Conservation (phyloP, 2,329 filamentous ascomycete genomes). For the Claviceps sp. region DNA sequence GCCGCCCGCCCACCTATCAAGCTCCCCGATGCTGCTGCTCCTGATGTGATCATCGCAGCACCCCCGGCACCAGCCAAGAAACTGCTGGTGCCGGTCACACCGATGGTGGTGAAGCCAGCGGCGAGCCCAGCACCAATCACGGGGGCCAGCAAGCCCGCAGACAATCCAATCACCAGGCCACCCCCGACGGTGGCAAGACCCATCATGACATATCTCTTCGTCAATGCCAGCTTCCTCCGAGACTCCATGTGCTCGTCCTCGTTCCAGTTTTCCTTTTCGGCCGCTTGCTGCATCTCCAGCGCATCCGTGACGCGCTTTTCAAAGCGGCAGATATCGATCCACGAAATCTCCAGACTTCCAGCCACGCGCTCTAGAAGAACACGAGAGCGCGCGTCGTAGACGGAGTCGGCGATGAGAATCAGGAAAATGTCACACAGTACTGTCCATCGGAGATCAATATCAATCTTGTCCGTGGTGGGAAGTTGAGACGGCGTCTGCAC, state of each 20-base stretch:
- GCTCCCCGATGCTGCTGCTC: slow-evolving; percentile 73
- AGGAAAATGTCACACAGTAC: slow-evolving; percentile 92
- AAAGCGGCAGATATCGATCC: slow-evolving; percentile 90
- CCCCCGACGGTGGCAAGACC: slow-evolving; percentile 92
- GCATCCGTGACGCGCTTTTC: slow-evolving; percentile 96
- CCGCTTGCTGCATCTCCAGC: slow-evolving; percentile 91
- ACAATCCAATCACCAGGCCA: slow-evolving; percentile 86
- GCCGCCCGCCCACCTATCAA: slow-evolving; percentile 78
- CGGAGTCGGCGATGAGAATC: slow-evolving; percentile 87
- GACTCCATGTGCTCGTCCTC: slow-evolving; percentile 88
- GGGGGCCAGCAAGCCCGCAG: slow-evolving; percentile 80
- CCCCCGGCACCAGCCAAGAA: slow-evolving; percentile 89
- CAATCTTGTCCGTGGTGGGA: slow-evolving; percentile 68
- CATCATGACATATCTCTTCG: slow-evolving; percentile 84
- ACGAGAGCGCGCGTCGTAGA: slow-evolving; percentile 82
- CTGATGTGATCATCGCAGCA: slow-evolving; percentile 85
- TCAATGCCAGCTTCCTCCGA: slow-evolving; percentile 68
- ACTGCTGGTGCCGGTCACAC: slow-evolving; percentile 73
- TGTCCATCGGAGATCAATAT: slow-evolving; percentile 95
- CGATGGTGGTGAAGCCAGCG: slow-evolving; percentile 89
- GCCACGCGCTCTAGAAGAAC: slow-evolving; percentile 74
- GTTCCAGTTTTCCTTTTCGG: slow-evolving; percentile 94
- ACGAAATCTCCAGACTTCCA: slow-evolving; percentile 64
- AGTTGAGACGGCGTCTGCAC: slow-evolving; percentile 76
- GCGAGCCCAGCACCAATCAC: slow-evolving; percentile 90